Evolutionary conservation across 2,329 filamentous ascomycete genomes (phyloP), one percentile per base, ranked within the genome.

Genomic region (Amylocarpus encephaloides): DNA sequence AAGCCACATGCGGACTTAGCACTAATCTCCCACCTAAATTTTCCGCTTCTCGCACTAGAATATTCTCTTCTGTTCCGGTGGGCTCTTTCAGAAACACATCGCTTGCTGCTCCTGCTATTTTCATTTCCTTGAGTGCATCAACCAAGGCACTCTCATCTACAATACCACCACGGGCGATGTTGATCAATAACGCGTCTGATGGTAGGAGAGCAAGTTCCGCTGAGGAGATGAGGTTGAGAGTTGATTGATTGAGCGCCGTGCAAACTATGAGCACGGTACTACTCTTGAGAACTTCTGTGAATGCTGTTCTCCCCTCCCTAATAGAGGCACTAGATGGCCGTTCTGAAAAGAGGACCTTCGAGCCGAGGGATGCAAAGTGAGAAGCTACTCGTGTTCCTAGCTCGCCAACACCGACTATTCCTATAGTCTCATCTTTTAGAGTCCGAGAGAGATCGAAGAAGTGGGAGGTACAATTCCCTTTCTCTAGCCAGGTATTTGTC

Each of bases 1-100:
- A 80, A 1, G 77, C 76, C 35, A 78, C 53, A 64, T 80, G 77
- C 15, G 76, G 75, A 43, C 68, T 75, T 36, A 77, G 56, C 0
- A 76, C 70, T 52, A 80, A 61, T 52, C 78, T 77, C 11, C 77
- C 68, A 16, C 70, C 67, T 45, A 68, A 65, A 2, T 66, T 65
- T 9, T 15, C 40, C 22, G 53, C 59, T n/a, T 51, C 50, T 16
- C 30, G 51, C 1, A 64, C 48, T 9, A 64, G 29, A 0, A 53
- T 12, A 33, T 48, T 57, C 51, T 54, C 59, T 9, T 54, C 50
- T 84, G 33, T 81, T 72, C 15, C 53, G 4, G 62, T 61, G 5
- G 64, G 65, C 50, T 68, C 66, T 15, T 57, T 50, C 11, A 53
- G 49, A 52, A 61, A 64, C 9, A 68, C 66, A 57, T 67, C 66